Evolutionary conservation across 345 rosid species (phyloP), one percentile per base, ranked within the genome.

Genomic region (Alliaria petiolata): DNA sequence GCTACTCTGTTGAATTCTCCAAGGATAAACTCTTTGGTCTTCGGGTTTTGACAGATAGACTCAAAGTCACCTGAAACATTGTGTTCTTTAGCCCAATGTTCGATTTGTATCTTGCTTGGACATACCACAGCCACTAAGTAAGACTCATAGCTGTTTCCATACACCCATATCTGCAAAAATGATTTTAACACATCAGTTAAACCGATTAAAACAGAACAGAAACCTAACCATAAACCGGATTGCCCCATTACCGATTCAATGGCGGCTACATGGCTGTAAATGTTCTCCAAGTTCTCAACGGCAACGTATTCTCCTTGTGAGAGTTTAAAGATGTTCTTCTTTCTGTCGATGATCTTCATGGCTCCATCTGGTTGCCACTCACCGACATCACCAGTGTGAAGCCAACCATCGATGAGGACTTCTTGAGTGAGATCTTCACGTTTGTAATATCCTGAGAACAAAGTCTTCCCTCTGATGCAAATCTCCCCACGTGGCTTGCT

Each of bases 301-400:
- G 99, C 99, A 52, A 95, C 97, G 47, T 95, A 95, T 72, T 95
- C 99, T 73, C 99, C 99, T 82, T 95, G 99, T 2, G 99, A 92
- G 34, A 95, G 97, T 74, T 95, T 95, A 63, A 92, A 95, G 46
- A 95, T 95, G 69, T 95, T 95, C 70, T 95, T 95, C 89, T 88
- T 89, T 12, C 99, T 80, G 67, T 95, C 99, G 38, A 95, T 85
- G 45, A 92, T 86, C 71, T 88, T 95, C 96, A 95, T 74, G 83
- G 96, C 91, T 76, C 97, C 99, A 63, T 95, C 83, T 3, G 88
- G 85, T 86, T 91, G 99, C 99, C 99, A 92, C 70, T 95, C 98
- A 8, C 99, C 99, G 17, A 95, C 69, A 82, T 95, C 99, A 85
- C 99, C 99, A 76, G 98, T 95, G 79, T 92, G 98, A 79, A 95